phyloP scores from a whole-genome alignment of 108 stramenopile species.

The Nitzschia sp. region DNA sequence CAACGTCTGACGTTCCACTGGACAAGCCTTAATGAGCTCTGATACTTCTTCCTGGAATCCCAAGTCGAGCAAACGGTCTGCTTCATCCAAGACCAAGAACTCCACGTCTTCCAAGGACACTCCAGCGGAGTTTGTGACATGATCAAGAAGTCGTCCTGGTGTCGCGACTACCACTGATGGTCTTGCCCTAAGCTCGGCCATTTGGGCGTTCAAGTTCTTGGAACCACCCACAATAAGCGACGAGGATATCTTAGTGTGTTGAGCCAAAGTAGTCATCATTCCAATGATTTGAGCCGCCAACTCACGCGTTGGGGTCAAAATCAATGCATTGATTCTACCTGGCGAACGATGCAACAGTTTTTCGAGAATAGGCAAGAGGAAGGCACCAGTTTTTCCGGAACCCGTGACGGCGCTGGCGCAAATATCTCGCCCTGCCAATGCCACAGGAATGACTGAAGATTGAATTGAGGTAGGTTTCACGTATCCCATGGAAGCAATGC shows the following conservation, averaged over 20 bases:
- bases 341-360: conserved; percentile 80
- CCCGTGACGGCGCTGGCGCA: conserved; percentile 81
- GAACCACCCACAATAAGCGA: conserved; percentile 91
- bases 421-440: conserved; percentile 92
- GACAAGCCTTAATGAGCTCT: conserved; percentile 89
- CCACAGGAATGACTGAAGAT: conserved; percentile 85
- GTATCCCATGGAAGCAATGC: conserved; percentile 93
- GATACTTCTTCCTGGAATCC: conserved; percentile 96
- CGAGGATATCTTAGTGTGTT: conserved; percentile 83
- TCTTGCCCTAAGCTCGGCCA: conserved; percentile 84
- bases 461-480: conserved; percentile 95
- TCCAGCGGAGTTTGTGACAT: conserved; percentile 86
- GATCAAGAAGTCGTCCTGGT: conserved; percentile 95
- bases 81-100: conserved; percentile 88
- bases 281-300: conserved; percentile 91
- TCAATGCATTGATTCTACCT: conserved; percentile 73
- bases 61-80: conserved; percentile 90
- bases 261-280: conserved; percentile 84
- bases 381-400: conserved; percentile 95
- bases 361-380: conserved; percentile 93
- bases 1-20: conserved; percentile 87
- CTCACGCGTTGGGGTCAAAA: conserved; percentile 94
- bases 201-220: conserved; percentile 92
- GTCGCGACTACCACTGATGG: conserved; percentile 96
- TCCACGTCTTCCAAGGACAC: conserved; percentile 90